Evolutionary conservation across 176 grass and related monocot species (phyloP).

Genomic region (Poa annua): DNA sequence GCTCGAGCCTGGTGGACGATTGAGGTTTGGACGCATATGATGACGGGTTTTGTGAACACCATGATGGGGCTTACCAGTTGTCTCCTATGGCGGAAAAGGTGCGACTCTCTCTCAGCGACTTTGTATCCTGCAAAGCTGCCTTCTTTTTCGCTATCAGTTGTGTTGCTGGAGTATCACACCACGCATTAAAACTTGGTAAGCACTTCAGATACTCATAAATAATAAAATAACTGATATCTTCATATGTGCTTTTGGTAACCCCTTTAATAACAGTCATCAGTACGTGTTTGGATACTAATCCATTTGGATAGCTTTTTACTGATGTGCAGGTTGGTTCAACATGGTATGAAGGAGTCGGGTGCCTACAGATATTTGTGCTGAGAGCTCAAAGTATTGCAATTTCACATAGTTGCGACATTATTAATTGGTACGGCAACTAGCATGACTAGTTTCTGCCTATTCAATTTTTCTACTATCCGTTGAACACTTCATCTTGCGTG

Average conservation of each 20-base stretch:
- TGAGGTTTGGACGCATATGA: conserved; percentile 35
- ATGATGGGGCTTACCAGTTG: conserved; percentile 59
- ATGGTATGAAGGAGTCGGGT: conserved; percentile 78
- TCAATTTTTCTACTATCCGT: neutral
- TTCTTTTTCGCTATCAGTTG: conserved; percentile 7
- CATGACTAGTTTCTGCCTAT: conserved; percentile 29
- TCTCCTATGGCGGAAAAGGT: conserved; percentile 71
- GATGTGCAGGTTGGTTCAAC: conserved; percentile 60
- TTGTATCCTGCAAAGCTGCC: conserved; percentile 1
- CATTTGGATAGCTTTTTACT: conserved; percentile 15
- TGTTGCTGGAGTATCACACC: conserved; percentile 74
- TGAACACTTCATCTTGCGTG: conserved; percentile 28
- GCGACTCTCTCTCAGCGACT: conserved; percentile 26
- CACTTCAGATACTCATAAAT: neutral
- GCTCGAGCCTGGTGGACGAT: conserved; percentile 69
- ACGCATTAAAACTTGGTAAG: conserved; percentile 64
- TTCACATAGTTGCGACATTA: conserved; percentile 72
- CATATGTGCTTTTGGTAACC: neutral
- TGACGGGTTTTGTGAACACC: conserved; percentile 45
- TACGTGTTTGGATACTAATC: neutral
- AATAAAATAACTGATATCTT: neutral
- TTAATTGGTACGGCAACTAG: conserved; percentile 71
- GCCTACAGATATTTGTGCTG: conserved; percentile 86
- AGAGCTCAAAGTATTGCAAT: conserved; percentile 83
- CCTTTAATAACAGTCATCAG: conserved; percentile 16